Evolutionary conservation across 2,329 filamentous ascomycete genomes (phyloP).

Genomic region (Ophiosphaerella narmari): DNA sequence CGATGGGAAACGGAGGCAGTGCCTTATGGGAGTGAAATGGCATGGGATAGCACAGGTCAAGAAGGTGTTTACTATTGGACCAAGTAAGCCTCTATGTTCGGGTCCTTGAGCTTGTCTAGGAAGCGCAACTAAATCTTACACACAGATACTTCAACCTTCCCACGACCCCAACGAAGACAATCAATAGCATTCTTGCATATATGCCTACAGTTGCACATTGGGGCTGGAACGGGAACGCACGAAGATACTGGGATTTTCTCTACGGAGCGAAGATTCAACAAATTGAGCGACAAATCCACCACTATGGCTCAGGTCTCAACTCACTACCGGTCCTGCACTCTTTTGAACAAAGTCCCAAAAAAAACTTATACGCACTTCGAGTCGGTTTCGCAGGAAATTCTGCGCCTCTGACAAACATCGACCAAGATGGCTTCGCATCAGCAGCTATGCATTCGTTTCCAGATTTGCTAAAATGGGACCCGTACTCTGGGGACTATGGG

Average conservation of each 20-base stretch:
- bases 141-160: conserved; percentile 55
- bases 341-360: conserved; percentile 54
- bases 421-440: conserved; percentile 59
- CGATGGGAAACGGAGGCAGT: conserved; percentile 58
- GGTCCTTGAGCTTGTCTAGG: too few species aligned
- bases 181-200: conserved; percentile 61
- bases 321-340: conserved; percentile 59
- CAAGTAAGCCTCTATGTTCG: conserved; percentile 25
- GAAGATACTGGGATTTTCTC: conserved; percentile 65
- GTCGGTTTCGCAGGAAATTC: conserved; percentile 60
- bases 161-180: conserved; percentile 56
- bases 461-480: conserved; percentile 61
- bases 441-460: conserved; percentile 64
- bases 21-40: conserved; percentile 65
- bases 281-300: conserved; percentile 60
- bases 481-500: conserved; percentile 63
- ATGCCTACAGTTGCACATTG: conserved; percentile 64
- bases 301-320: conserved; percentile 65
- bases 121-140: background rate
- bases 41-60: conserved; percentile 66
- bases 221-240: conserved; percentile 66
- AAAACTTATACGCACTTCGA: conserved; percentile 56
- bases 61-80: conserved; percentile 66
- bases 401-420: conserved; percentile 61
- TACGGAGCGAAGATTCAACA: conserved; percentile 51